Percentiles rank a stretch among this genome's conserved stretches.
Evolutionary conservation across 768 basidiomycete genomes (phyloP).

Genomic region (Suillus subluteus): DNA sequence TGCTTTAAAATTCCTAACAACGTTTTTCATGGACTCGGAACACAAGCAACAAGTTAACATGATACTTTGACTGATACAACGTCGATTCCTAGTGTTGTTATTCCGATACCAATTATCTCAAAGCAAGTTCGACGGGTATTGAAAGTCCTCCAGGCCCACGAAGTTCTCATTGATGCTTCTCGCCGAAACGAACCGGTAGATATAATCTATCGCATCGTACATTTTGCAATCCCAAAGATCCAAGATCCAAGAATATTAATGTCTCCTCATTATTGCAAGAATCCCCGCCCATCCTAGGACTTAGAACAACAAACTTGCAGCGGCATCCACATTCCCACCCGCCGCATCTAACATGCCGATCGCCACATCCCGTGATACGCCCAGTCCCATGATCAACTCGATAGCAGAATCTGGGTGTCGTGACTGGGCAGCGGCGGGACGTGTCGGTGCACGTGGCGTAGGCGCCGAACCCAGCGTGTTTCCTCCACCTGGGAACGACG

Average conservation of each 20-base stretch:
- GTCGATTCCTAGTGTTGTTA: too few relatives aligned
- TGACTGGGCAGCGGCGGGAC: constrained; percentile 18
- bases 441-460: constrained; percentile 29
- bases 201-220: not conserved
- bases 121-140: too few relatives aligned
- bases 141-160: too few relatives aligned
- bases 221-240: not conserved
- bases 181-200: too few relatives aligned
- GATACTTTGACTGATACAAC: too few relatives aligned
- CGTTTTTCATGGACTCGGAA: too few relatives aligned
- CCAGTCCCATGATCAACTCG: constrained; percentile 71
- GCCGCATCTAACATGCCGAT: constrained; percentile 76
- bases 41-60: too few relatives aligned
- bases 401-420: constrained; percentile 65
- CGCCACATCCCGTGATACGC: constrained; percentile 77
- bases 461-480: constrained; percentile 57
- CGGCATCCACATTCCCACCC: constrained; percentile 85
- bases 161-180: too few relatives aligned
- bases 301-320: constrained; percentile 85
- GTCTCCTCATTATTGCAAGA: not conserved
- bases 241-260: not conserved
- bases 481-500: constrained; percentile 59
- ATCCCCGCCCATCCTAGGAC: not conserved
- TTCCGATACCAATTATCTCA: too few relatives aligned
- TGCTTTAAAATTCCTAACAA: too few relatives aligned